These are phyloP conservation scores for Macaranga tanarius DNA, from an alignment of 441 rosid species.

Conservation along the genomic window DNA sequence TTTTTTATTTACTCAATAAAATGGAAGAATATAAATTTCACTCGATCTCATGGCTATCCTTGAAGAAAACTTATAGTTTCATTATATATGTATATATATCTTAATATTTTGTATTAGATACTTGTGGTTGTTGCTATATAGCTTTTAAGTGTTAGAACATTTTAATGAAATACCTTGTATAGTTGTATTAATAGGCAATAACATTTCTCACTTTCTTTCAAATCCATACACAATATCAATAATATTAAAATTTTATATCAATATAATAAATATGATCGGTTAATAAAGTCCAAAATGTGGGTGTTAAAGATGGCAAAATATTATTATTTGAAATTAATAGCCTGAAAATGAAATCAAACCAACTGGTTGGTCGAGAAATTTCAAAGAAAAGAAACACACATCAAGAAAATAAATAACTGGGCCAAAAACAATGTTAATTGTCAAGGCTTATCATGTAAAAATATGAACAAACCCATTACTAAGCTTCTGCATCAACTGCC, in stretches of 20 bases:
- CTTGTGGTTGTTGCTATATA: no score
- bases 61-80: no score
- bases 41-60: no score
- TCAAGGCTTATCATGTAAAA: background rate
- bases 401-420: conserved; percentile 7
- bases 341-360: conserved; percentile 25
- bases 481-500: background rate
- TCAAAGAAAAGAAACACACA: background rate
- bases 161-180: no score
- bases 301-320: background rate
- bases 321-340: background rate
- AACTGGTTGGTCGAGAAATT: background rate
- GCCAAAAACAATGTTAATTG: background rate
- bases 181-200: no score
- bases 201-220: background rate
- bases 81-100: no score
- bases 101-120: no score
- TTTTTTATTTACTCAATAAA: no score
- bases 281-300: conserved; percentile 1
- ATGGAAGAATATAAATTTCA: no score
- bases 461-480: background rate
- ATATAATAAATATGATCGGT: conserved; percentile 1
- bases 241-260: background rate
- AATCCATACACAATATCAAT: background rate
- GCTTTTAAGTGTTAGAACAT: no score